Conservation (phyloP, 768 basidiomycete species). For the Kwoniella sp. region DNA sequence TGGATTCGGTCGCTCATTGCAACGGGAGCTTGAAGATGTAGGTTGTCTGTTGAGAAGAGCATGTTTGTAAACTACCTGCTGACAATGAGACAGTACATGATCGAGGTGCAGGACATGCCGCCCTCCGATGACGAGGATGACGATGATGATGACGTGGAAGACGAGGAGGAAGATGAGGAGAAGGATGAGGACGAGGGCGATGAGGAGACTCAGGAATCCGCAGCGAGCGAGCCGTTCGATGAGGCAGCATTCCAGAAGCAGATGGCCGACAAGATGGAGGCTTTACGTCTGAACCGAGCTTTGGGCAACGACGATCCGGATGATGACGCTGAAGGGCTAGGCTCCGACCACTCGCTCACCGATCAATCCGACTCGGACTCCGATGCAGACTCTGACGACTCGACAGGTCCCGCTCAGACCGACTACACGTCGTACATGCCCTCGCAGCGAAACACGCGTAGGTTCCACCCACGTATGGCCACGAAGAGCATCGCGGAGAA, state of each 20-base stretch:
- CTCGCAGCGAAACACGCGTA: constrained; percentile 4
- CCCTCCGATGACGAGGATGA: constrained; percentile 32
- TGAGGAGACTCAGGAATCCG: neutral
- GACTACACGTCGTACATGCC: constrained; percentile 36
- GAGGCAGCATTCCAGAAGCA: constrained; percentile 31
- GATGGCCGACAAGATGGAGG: constrained; percentile 31
- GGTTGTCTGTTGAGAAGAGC: too few relatives aligned
- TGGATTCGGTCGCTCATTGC: constrained; percentile 81
- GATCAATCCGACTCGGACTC: constrained; percentile 18
- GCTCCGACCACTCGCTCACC: constrained; percentile 6
- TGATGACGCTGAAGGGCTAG: constrained; percentile 3
- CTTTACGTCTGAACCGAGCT: constrained; percentile 33
- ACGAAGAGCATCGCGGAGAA: constrained; percentile 11
- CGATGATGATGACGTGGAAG: constrained; percentile 33
- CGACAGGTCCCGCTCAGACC: constrained; percentile 28
- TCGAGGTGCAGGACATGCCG: constrained; percentile 35
- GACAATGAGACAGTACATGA: constrained; percentile 31
- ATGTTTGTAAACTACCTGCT: too few relatives aligned
- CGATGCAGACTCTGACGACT: constrained; percentile 26
- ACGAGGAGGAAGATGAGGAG: constrained; percentile 10
- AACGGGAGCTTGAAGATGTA: constrained; percentile 79
- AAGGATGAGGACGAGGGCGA: constrained; percentile 9
- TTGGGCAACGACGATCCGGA: constrained; percentile 32
- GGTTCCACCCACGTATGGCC: constrained; percentile 4
- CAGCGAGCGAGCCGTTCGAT: constrained; percentile 19